A percentile compares a stretch with the other conserved stretches of the same genome.
These are phyloP conservation scores for Diospyros lotus DNA, from an alignment of 148 eudicot genomes.

Conservation along the genomic window DNA sequence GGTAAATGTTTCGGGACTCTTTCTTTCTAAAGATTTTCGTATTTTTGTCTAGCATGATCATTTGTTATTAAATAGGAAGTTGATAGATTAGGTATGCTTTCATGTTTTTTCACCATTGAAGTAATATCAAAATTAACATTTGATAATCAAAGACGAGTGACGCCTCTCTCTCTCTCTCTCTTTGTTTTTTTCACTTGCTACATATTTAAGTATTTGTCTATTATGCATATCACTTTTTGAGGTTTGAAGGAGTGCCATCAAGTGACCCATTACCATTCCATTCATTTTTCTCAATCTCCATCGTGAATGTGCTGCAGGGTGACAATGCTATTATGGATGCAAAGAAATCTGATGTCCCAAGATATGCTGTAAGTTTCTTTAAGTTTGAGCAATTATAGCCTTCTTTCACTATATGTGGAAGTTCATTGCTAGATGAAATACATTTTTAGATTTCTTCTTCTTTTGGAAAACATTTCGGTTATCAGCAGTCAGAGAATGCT, in stretches of 20 bases:
- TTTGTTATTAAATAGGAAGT: conserved; percentile 28
- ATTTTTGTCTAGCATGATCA: conserved; percentile 2
- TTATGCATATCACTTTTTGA: conserved; percentile 2
- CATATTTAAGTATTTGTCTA: background rate
- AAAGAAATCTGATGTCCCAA: conserved; percentile 57
- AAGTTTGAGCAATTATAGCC: conserved; percentile 28
- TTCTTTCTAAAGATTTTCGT: background rate
- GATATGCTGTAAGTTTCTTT: conserved; percentile 58
- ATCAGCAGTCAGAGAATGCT: background rate
- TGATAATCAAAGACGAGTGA: background rate
- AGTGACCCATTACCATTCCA: conserved; percentile 2
- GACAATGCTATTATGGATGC: conserved; percentile 26
- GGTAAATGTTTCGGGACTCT: conserved; percentile 13
- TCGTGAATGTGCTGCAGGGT: conserved; percentile 38
- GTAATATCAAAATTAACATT: background rate
- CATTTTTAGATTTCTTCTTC: background rate
- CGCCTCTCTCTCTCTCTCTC: background rate
- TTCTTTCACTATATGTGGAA: background rate
- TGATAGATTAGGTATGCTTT: conserved; percentile 6
- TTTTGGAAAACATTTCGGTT: background rate
- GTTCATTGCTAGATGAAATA: background rate
- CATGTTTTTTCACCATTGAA: background rate
- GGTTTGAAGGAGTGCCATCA: background rate
- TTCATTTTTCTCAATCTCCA: background rate
- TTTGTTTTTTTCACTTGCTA: background rate